These are phyloP conservation scores for Myxozyma nipponensis DNA, from an alignment of 805 yeast species.

Conservation along the genomic window DNA sequence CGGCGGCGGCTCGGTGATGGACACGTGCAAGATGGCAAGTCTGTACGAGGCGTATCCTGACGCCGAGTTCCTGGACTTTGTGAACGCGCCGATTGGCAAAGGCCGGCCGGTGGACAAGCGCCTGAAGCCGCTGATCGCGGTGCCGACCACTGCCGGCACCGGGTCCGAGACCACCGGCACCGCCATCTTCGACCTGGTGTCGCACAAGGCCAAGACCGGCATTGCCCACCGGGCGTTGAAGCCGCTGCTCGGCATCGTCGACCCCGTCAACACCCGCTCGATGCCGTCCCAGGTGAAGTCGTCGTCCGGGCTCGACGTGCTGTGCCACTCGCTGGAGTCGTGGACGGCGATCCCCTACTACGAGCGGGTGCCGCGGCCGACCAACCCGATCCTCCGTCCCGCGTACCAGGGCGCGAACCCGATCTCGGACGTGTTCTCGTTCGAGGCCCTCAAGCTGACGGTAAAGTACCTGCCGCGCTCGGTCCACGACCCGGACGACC, in stretches of 20 bases:
- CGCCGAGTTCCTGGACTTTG: constrained; percentile 43
- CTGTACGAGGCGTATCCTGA: constrained; percentile 43
- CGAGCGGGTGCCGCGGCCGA: constrained; percentile 40
- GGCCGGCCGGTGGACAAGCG: constrained; percentile 37
- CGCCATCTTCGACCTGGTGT: constrained; percentile 43
- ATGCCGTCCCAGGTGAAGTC: constrained; percentile 45
- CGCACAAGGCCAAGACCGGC: constrained; percentile 43
- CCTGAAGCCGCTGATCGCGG: constrained; percentile 42
- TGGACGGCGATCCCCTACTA: constrained; percentile 45
- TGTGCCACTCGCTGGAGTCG: constrained; percentile 46
- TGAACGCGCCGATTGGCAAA: constrained; percentile 43
- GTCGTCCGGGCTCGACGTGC: constrained; percentile 44
- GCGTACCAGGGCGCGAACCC: constrained; percentile 47
- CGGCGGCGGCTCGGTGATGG: constrained; percentile 49
- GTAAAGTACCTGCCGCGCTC: constrained; percentile 42
- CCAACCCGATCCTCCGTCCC: constrained; percentile 39
- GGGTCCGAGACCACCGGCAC: constrained; percentile 48
- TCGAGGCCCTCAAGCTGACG: constrained; percentile 42
- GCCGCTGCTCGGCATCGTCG: constrained; percentile 45
- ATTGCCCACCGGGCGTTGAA: constrained; percentile 44
- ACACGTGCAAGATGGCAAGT: constrained; percentile 45
- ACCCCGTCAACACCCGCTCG: constrained; percentile 41
- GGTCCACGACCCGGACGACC: constrained; percentile 41
- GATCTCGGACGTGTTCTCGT: constrained; percentile 44
- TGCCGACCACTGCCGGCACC: constrained; percentile 48